These are phyloP conservation scores for Pisolithus albus DNA, from an alignment of 768 basidiomycete species.

Conservation along the genomic window DNA sequence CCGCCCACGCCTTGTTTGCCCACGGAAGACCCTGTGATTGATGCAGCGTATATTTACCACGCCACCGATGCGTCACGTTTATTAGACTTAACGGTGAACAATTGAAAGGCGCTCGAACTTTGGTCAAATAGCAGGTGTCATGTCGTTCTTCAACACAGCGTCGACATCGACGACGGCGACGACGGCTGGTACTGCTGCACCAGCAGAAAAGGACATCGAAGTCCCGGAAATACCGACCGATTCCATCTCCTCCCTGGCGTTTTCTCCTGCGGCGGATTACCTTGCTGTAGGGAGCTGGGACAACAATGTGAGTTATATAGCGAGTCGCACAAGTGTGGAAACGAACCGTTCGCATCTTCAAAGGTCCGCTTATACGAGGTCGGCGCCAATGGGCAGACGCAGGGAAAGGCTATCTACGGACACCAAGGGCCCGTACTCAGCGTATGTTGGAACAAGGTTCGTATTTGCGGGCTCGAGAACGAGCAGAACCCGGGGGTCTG, in stretches of 20 bases:
- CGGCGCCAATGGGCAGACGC: conserved; percentile 66
- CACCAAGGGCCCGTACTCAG: conserved; percentile 89
- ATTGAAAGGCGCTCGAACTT: no score
- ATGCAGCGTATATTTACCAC: conserved; percentile 4
- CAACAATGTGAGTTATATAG: conserved; percentile 59
- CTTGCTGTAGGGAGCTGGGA: conserved; percentile 94
- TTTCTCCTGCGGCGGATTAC: conserved; percentile 81
- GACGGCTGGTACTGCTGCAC: conserved; percentile 28
- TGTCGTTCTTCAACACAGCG: conserved; percentile 38
- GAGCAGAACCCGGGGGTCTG: background rate
- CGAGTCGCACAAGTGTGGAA: background rate
- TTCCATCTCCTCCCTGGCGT: conserved; percentile 79
- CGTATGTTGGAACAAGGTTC: conserved; percentile 87
- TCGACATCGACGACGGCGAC: conserved; percentile 29
- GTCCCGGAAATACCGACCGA: conserved; percentile 77
- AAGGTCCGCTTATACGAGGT: conserved; percentile 94
- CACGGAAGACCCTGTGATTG: background rate
- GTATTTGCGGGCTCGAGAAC: background rate
- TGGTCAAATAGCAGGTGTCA: conserved; percentile 11
- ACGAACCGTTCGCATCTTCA: conserved; percentile 8
- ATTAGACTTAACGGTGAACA: no score
- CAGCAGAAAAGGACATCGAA: conserved; percentile 72
- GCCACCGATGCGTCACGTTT: conserved; percentile 1
- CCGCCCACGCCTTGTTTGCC: conserved; percentile 27
- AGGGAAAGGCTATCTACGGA: conserved; percentile 83